phyloP scores from a whole-genome alignment of 208 protist species.

The Crithidia sp. region DNA sequence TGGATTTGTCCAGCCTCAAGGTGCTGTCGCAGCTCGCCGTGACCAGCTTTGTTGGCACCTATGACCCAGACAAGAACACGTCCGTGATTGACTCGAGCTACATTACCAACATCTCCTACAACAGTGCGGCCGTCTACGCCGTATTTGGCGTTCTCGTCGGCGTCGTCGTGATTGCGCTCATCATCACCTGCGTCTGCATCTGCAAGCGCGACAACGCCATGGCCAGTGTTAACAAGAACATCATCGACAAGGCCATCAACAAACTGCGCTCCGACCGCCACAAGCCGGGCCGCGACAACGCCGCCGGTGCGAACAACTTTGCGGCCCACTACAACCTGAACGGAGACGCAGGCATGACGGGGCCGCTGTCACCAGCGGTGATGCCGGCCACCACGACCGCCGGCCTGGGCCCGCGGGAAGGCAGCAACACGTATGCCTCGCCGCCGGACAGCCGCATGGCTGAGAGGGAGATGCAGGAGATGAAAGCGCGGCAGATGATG shows the following conservation, averaged over 20 bases:
- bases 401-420: background rate
- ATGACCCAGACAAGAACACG: slow-evolving; percentile 10
- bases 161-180: slow-evolving; percentile 7
- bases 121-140: slow-evolving; percentile 7
- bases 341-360: background rate
- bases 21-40: slow-evolving; percentile 5
- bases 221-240: slow-evolving; percentile 18
- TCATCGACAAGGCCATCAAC: slow-evolving; percentile 27
- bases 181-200: slow-evolving; percentile 19
- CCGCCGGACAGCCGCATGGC: background rate
- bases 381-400: background rate
- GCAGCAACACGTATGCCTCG: slow-evolving; percentile 3
- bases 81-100: background rate
- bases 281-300: background rate
- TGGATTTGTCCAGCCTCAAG: slow-evolving; percentile 4
- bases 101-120: slow-evolving; percentile 12
- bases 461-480: slow-evolving; percentile 25
- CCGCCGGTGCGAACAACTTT: background rate
- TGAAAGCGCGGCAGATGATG: slow-evolving; percentile 2
- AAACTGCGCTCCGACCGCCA: slow-evolving; percentile 5
- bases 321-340: slow-evolving; percentile 13
- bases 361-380: background rate
- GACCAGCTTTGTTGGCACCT: background rate
- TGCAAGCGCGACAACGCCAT: slow-evolving; percentile 16
- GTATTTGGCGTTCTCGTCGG: slow-evolving; percentile 26